Evolutionary conservation across 2,329 filamentous ascomycete species (phyloP).

Genomic region (Anisogramma anomala): DNA sequence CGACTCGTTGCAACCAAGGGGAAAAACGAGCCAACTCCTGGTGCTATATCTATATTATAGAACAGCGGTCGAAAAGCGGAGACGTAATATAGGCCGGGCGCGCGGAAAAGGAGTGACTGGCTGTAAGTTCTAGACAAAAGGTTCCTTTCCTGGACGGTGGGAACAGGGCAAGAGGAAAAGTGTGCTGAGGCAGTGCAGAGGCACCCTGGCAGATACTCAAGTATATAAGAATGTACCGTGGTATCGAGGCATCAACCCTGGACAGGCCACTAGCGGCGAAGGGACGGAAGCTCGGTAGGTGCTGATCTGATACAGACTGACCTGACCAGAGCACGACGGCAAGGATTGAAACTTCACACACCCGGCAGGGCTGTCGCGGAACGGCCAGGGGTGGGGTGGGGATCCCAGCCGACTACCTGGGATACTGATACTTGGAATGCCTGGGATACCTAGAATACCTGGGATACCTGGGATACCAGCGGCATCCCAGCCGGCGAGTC

Average conservation of each 20-base stretch:
- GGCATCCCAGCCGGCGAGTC: too few species aligned
- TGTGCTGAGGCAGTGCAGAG: slow-evolving; percentile 35
- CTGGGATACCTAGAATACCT: too few species aligned
- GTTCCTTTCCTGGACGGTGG: slow-evolving; percentile 17
- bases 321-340: slow-evolving; percentile 24
- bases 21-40: slow-evolving; percentile 51
- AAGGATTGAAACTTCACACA: slow-evolving; percentile 25
- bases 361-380: slow-evolving; percentile 28
- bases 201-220: slow-evolving; percentile 27
- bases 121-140: slow-evolving; percentile 25
- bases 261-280: slow-evolving; percentile 28
- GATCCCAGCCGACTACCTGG: slow-evolving; percentile 22
- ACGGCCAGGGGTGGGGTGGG: slow-evolving; percentile 25
- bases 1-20: slow-evolving; percentile 30
- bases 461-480: too few species aligned
- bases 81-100: slow-evolving; percentile 25
- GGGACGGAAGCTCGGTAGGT: slow-evolving; percentile 40
- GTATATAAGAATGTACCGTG: slow-evolving; percentile 39
- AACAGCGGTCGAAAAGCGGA: slow-evolving; percentile 29
- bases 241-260: slow-evolving; percentile 30
- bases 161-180: slow-evolving; percentile 28
- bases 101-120: slow-evolving; percentile 39
- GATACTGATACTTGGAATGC: too few species aligned
- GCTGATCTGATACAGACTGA: slow-evolving; percentile 34
- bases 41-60: slow-evolving; percentile 41